phyloP scores from a whole-genome alignment of 202 grass and related monocot genomes.

The Elaeis oleifera region DNA sequence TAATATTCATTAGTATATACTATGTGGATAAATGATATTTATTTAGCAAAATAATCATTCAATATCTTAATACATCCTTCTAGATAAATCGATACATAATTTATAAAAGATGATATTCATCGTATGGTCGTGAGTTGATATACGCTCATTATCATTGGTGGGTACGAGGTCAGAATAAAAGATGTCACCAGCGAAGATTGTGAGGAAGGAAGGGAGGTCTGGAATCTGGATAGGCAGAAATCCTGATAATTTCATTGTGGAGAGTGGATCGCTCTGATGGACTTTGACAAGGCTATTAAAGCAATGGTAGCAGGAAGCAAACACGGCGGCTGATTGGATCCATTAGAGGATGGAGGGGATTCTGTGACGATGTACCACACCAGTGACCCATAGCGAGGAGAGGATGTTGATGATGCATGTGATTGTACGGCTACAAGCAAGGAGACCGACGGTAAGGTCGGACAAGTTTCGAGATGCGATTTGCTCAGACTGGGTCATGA shows the following conservation, averaged over 20 bases:
- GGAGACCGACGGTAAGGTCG: constrained; percentile 26
- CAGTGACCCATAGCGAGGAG: constrained; percentile 53
- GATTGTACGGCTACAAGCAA: constrained; percentile 29
- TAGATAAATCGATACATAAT: no score
- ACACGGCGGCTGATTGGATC: constrained; percentile 57
- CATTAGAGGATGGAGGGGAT: constrained; percentile 16
- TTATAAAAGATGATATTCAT: no score
- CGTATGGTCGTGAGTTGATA: background rate
- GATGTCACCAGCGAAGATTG: constrained; percentile 17
- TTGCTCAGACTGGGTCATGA: constrained; percentile 34
- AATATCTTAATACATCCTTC: no score
- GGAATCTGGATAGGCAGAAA: constrained; percentile 23
- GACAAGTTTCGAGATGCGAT: constrained; percentile 22
- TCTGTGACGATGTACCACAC: constrained; percentile 25
- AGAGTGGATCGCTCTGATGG: constrained; percentile 35
- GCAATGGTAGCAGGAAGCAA: constrained; percentile 58
- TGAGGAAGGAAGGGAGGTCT: constrained; percentile 48
- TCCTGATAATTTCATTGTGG: constrained; percentile 29
- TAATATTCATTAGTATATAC: no score
- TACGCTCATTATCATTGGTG: no score
- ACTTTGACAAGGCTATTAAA: constrained; percentile 21
- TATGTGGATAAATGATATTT: no score
- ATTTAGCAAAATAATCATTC: no score
- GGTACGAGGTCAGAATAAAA: constrained; percentile 18
- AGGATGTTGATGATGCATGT: constrained; percentile 49